Conservation (phyloP, 257 asterid genomes). For the Solanum boliviense region DNA sequence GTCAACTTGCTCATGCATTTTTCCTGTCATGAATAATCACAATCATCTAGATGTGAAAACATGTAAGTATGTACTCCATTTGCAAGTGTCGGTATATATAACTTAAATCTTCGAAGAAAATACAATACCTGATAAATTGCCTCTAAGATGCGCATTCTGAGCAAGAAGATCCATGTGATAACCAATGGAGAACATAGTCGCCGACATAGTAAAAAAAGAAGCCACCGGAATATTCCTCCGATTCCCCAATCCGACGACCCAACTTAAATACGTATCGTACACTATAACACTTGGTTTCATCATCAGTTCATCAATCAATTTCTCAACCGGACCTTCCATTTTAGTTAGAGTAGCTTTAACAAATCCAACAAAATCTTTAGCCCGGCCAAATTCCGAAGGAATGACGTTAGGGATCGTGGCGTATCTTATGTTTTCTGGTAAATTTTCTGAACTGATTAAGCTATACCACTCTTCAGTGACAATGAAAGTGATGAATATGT, state of each 20-base stretch:
- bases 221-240: conserved; percentile 48
- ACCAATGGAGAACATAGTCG: conserved; percentile 26
- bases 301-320: conserved; percentile 22
- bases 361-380: conserved; percentile 25
- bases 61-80: not conserved
- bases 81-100: not conserved
- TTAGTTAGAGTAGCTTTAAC: conserved; percentile 12
- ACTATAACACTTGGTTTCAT: conserved; percentile 25
- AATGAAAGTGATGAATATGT: conserved; percentile 25
- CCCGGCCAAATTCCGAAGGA: conserved; percentile 46
- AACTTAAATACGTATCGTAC: conserved; percentile 21
- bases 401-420: conserved; percentile 42
- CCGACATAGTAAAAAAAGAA: conserved; percentile 37
- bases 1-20: conserved; percentile 23
- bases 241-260: conserved; percentile 20
- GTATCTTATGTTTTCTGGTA: conserved; percentile 26
- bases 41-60: not conserved
- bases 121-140: conserved; percentile 14
- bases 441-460: conserved; percentile 18
- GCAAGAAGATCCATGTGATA: conserved; percentile 29
- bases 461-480: conserved; percentile 43
- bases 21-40: conserved; percentile 12
- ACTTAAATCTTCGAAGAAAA: not conserved
- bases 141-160: conserved; percentile 26
- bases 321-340: conserved; percentile 45